These are phyloP conservation scores for Eragrostis curvula DNA, from an alignment of 176 grass and related monocot species.

Conservation along the genomic window DNA sequence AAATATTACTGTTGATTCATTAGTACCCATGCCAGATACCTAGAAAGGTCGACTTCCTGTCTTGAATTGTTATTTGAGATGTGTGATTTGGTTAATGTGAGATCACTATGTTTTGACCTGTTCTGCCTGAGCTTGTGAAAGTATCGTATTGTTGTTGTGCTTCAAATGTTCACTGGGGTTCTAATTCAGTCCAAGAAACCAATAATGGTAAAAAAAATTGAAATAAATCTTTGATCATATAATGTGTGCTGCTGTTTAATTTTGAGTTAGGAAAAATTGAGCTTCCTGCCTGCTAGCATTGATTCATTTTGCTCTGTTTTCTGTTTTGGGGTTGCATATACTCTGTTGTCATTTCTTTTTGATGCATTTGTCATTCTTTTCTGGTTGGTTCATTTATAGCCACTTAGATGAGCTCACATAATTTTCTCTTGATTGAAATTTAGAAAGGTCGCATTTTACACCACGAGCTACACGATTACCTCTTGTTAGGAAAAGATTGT, in stretches of 20 bases:
- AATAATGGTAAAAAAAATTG: neutral
- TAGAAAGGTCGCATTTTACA: neutral
- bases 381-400: neutral
- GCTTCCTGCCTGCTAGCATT: neutral
- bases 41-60: neutral
- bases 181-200: neutral
- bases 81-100: neutral
- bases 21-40: neutral
- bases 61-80: constrained; percentile 17
- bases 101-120: neutral
- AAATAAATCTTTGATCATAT: neutral
- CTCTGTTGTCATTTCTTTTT: neutral
- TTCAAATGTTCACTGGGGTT: neutral
- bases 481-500: neutral
- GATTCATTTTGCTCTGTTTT: neutral
- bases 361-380: constrained; percentile 3
- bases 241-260: neutral
- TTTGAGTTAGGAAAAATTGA: neutral
- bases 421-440: constrained; percentile 19
- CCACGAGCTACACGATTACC: neutral
- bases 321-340: neutral
- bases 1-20: constrained; percentile 4
- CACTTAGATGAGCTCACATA: constrained; percentile 8
- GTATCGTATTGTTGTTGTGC: constrained; percentile 6
- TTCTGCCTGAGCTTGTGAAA: neutral